phyloP scores from a whole-genome alignment of 2,329 filamentous ascomycete genomes.

The Fusarium setosum region DNA sequence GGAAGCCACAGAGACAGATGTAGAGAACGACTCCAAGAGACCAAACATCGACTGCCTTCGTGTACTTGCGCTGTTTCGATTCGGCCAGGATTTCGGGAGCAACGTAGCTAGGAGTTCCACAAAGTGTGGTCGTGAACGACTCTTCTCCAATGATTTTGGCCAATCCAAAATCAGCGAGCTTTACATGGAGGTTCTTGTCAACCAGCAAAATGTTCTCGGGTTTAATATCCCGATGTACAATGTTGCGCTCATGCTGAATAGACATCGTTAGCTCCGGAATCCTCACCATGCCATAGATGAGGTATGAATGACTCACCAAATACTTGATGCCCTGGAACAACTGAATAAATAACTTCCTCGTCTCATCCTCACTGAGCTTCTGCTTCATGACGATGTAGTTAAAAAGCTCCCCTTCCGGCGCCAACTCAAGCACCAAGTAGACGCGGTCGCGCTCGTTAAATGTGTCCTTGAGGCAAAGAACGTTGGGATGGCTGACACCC shows the following conservation, averaged over 20 bases:
- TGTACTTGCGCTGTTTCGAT: constrained; percentile 85
- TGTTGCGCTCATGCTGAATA: constrained; percentile 89
- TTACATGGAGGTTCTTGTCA: constrained; percentile 86
- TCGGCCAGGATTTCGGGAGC: constrained; percentile 94
- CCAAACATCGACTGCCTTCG: constrained; percentile 95
- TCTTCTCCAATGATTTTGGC: constrained; percentile 99
- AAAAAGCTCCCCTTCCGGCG: constrained; percentile 93
- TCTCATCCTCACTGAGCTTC: constrained; percentile 86
- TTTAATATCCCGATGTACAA: constrained; percentile 98
- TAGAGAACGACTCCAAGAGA: constrained; percentile 97
- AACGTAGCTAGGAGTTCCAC: constrained; percentile 97
- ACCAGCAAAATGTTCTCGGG: constrained; percentile 94
- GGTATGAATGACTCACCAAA: constrained; percentile 72
- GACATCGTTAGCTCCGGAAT: constrained; percentile 5
- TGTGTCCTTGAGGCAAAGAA: constrained; percentile 93
- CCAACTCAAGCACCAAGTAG: constrained; percentile 91
- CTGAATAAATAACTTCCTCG: constrained; percentile 88
- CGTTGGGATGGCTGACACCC: constrained; percentile 94
- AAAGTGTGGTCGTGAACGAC: constrained; percentile 95
- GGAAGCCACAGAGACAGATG: constrained; percentile 96
- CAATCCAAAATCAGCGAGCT: constrained; percentile 95
- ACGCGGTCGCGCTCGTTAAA: constrained; percentile 93
- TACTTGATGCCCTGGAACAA: constrained; percentile 96
- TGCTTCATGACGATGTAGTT: constrained; percentile 93
- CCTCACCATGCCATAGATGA: too few species aligned